A percentile compares a stretch with the other conserved stretches of the same genome.
phyloP scores from a whole-genome alignment of 495 filamentous ascomycete species.

The Melanomma pulvis-pyrius region DNA sequence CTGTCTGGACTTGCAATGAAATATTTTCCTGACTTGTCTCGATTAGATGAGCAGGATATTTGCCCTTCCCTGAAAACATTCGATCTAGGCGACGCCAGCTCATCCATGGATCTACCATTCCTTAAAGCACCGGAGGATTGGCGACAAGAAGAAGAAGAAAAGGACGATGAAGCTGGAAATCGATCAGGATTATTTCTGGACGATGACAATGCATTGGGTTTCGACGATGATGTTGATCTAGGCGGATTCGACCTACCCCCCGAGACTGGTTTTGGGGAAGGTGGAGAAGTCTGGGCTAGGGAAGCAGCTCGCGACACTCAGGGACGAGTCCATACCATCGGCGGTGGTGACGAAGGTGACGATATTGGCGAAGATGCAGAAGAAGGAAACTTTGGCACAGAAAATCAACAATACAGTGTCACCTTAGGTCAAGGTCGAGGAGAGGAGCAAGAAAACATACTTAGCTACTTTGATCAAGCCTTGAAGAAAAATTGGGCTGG shows the following conservation, averaged over 20 bases:
- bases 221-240: slow-evolving; percentile 74
- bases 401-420: slow-evolving; percentile 67
- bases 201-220: slow-evolving; percentile 77
- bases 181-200: slow-evolving; percentile 82
- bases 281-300: slow-evolving; percentile 72
- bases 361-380: slow-evolving; percentile 35
- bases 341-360: slow-evolving; percentile 57
- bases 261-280: slow-evolving; percentile 72
- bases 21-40: slow-evolving; percentile 85
- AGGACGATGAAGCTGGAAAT: slow-evolving; percentile 56
- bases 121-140: slow-evolving; percentile 87
- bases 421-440: slow-evolving; percentile 63
- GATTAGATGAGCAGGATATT: slow-evolving; percentile 82
- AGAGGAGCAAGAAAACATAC: slow-evolving; percentile 83
- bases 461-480: slow-evolving; percentile 95
- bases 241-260: slow-evolving; percentile 74
- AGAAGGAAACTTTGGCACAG: slow-evolving; percentile 62
- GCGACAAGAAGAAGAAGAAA: slow-evolving; percentile 61
- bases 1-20: slow-evolving; percentile 68
- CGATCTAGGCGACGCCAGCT: slow-evolving; percentile 81
- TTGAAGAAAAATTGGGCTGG: slow-evolving; percentile 97
- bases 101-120: slow-evolving; percentile 88
- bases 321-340: slow-evolving; percentile 54
- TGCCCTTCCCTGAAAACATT: slow-evolving; percentile 94
- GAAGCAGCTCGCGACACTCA: slow-evolving; percentile 68